Evolutionary conservation across 2,329 filamentous ascomycete genomes (phyloP).

Genomic region (Purpureocillium takamizusanense): DNA sequence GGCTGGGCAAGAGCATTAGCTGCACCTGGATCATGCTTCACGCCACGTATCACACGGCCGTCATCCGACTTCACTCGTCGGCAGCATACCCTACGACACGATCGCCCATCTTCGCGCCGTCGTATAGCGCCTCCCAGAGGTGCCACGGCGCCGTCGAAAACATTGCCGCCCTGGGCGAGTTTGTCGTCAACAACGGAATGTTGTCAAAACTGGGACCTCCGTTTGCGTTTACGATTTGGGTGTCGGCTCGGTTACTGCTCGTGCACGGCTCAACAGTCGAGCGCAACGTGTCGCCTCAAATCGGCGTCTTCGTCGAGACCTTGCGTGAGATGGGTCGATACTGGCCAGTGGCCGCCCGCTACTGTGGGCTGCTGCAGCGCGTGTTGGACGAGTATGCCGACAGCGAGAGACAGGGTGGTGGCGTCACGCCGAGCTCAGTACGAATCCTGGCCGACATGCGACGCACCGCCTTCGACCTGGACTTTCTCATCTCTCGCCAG

Average conservation of each 20-base stretch:
- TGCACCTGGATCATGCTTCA: slow-evolving; percentile 89
- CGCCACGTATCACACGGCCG: slow-evolving; percentile 79
- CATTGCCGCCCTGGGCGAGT: slow-evolving; percentile 68
- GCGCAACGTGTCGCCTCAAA: slow-evolving; percentile 69
- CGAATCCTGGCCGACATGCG: slow-evolving; percentile 88
- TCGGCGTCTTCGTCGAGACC: slow-evolving; percentile 73
- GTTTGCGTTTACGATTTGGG: slow-evolving; percentile 89
- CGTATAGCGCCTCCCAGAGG: slow-evolving; percentile 73
- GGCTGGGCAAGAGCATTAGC: slow-evolving; percentile 60
- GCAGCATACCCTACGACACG: slow-evolving; percentile 86
- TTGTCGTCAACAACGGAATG: slow-evolving; percentile 66
- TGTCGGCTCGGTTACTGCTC: slow-evolving; percentile 75
- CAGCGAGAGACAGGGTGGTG: slow-evolving; percentile 64
- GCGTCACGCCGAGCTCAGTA: slow-evolving; percentile 72
- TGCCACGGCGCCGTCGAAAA: slow-evolving; percentile 78
- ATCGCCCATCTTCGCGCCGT: slow-evolving; percentile 82
- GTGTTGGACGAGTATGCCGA: slow-evolving; percentile 82
- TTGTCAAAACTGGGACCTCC: slow-evolving; percentile 77
- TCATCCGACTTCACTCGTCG: slow-evolving; percentile 85
- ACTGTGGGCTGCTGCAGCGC: slow-evolving; percentile 68
- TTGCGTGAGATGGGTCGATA: slow-evolving; percentile 71
- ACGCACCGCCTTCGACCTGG: slow-evolving; percentile 79
- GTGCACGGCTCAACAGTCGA: slow-evolving; percentile 89
- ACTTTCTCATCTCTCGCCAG: slow-evolving; percentile 80
- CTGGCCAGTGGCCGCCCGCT: slow-evolving; percentile 80